phyloP scores from a whole-genome alignment of 2,329 filamentous ascomycete genomes.

The Pseudocercospora vitis region DNA sequence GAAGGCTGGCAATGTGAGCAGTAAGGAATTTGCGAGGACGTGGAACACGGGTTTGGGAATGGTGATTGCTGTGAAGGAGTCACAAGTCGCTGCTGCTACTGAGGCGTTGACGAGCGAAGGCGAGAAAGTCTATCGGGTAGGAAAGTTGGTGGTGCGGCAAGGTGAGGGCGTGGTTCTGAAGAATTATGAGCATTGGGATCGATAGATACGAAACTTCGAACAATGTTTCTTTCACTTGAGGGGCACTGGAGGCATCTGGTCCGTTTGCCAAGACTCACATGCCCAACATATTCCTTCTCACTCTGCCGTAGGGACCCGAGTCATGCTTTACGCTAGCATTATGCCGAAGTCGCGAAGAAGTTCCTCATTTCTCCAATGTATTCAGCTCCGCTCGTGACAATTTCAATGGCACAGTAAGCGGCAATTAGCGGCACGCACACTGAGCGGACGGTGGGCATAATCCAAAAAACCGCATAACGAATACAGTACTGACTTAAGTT shows the following conservation, averaged over 20 bases:
- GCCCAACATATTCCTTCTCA: no score
- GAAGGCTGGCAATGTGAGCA: slow-evolving; percentile 65
- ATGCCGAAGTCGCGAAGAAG: no score
- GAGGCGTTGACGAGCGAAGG: slow-evolving; percentile 63
- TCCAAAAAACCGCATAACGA: no score
- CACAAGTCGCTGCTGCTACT: slow-evolving; percentile 61
- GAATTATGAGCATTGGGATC: slow-evolving; percentile 51
- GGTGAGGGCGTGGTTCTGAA: slow-evolving; percentile 62
- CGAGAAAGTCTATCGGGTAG: slow-evolving; percentile 76
- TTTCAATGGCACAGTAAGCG: no score
- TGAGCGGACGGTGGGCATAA: no score
- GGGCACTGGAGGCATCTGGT: background rate
- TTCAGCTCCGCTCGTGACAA: no score
- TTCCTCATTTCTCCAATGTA: no score
- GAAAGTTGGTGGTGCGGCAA: slow-evolving; percentile 63
- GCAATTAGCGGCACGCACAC: no score
- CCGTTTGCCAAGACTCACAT: background rate
- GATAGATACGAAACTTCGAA: background rate
- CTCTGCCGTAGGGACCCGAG: no score
- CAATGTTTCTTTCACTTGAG: background rate
- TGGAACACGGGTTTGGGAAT: slow-evolving; percentile 97
- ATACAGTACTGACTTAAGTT: no score
- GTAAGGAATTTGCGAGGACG: slow-evolving; percentile 80
- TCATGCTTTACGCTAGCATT: no score
- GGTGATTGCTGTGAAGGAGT: slow-evolving; percentile 75